Base-by-base conservation (phyloP, 2,329 filamentous ascomycete genomes). In the Orbilia quercus region DNA sequence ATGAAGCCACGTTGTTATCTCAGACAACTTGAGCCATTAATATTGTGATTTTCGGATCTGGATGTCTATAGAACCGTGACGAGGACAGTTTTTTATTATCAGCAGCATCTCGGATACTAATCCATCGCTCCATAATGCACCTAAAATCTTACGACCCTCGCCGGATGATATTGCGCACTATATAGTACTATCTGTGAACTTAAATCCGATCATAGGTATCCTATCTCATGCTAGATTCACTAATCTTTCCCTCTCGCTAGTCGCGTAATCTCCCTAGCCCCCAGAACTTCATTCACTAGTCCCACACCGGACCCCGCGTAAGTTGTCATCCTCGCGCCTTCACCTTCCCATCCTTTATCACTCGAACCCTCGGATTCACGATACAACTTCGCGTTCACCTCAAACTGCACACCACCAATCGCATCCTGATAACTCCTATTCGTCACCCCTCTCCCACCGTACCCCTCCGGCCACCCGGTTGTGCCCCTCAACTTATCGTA, bases 231-330 rank as follows among this genome's bases (percentile, higher is more conserved):
- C 11, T 5, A 36, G 20, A 40, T 5, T 9, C 1, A 6, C 23
- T 63, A 53, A 4, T 42, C 36, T 31, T 81, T 82, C 4, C 80
- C 79, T 51, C 83, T 80, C 2, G 84, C 79, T 66, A 85, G 82
- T 48, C 79, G 79, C 1, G 87, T 83, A 76, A 89, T 86, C 7
- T 85, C 82, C 11, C 78, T 81, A 1, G 85, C 87, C 14, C 80
- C 77, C 75, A 82, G 82, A 0, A 86, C 80, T 40, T 83, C 79
- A 48, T 79, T 84, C 1, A 89, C 82, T 72, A 89, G 80, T 0
- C 88, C 88, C 12, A 89, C 84, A 0, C 83, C 87, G 18, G 85
- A 85, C 2, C 88, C 87, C 69, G 86, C 87, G 82, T 88, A 90
- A 7, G 86, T 86, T 2, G 85, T 87, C 81, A 89, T 81, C 69